These are phyloP conservation scores for Nitzschia sp. DNA, from an alignment of 108 stramenopile genomes.

Conservation along the genomic window DNA sequence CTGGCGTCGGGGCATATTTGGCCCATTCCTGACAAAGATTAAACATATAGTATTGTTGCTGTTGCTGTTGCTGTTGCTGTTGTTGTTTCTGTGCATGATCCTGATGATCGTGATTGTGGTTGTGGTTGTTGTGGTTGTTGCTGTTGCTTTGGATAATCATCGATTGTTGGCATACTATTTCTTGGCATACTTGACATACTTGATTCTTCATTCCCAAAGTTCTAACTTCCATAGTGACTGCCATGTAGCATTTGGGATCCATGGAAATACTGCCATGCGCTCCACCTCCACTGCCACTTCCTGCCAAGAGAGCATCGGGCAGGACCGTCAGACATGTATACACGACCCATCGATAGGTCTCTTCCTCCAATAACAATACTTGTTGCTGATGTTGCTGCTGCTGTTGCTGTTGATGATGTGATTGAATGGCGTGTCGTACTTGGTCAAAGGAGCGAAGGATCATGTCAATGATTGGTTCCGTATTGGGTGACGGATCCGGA, in stretches of 20 bases:
- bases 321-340: constrained; percentile 48
- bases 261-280: constrained; percentile 62
- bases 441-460: constrained; percentile 41
- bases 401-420: constrained; percentile 19
- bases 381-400: not conserved
- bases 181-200: not conserved
- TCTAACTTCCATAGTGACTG: constrained; percentile 64
- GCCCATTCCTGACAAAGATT: constrained; percentile 67
- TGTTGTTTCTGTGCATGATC: too few species aligned
- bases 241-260: constrained; percentile 69
- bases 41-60: too few species aligned
- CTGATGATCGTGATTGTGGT: too few species aligned
- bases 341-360: constrained; percentile 28
- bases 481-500: constrained; percentile 33
- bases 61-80: too few species aligned
- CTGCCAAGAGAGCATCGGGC: constrained; percentile 70
- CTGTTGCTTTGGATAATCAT: too few species aligned
- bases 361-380: too few species aligned
- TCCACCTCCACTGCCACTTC: constrained; percentile 61
- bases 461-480: constrained; percentile 55
- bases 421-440: constrained; percentile 1
- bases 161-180: too few species aligned
- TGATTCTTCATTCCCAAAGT: constrained; percentile 46
- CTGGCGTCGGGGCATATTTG: constrained; percentile 59
- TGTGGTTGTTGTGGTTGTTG: too few species aligned